phyloP scores from a whole-genome alignment of 2,329 filamentous ascomycete species.

The Hirsutella rhossiliensis region DNA sequence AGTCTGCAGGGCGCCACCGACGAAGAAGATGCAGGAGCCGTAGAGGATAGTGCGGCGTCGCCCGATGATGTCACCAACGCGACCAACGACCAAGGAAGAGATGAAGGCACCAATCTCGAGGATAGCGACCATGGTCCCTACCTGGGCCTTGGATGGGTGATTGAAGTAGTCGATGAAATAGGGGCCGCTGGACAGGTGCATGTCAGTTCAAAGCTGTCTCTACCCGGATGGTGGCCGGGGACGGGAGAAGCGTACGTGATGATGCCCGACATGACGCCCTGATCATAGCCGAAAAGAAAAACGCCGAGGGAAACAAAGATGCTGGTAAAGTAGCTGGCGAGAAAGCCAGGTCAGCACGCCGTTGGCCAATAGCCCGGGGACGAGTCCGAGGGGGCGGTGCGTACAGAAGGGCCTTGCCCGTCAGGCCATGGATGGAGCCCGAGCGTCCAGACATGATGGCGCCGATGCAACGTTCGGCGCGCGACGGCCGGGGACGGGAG shows the following conservation, averaged over 20 bases:
- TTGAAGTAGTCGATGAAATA: constrained; percentile 90
- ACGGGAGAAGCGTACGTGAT: constrained; percentile 37
- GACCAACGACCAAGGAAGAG: constrained; percentile 75
- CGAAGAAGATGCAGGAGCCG: constrained; percentile 77
- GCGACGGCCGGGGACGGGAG: constrained; percentile 48
- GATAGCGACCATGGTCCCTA: constrained; percentile 97
- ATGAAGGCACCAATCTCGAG: constrained; percentile 89
- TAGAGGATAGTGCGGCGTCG: constrained; percentile 85
- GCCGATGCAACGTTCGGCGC: constrained; percentile 59
- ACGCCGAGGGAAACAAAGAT: constrained; percentile 80
- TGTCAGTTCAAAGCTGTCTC: constrained; percentile 10
- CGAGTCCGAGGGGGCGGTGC: constrained; percentile 7
- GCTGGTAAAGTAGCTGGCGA: constrained; percentile 77
- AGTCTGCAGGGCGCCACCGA: constrained; percentile 76
- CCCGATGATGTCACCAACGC: constrained; percentile 84
- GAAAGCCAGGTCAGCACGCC: constrained; percentile 6
- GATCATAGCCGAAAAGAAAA: constrained; percentile 82
- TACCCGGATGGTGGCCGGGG: neutral
- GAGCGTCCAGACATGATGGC: constrained; percentile 76
- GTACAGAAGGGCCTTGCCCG: constrained; percentile 88
- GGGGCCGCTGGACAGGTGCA: constrained; percentile 47
- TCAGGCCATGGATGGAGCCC: constrained; percentile 75
- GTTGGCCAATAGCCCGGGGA: neutral
- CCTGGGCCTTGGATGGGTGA: constrained; percentile 72
- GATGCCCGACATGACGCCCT: constrained; percentile 75